Percentiles rank a stretch among this genome's conserved stretches.
These are phyloP conservation scores for Penicillium odoratum DNA, from an alignment of 495 filamentous ascomycete genomes.

Conservation along the genomic window DNA sequence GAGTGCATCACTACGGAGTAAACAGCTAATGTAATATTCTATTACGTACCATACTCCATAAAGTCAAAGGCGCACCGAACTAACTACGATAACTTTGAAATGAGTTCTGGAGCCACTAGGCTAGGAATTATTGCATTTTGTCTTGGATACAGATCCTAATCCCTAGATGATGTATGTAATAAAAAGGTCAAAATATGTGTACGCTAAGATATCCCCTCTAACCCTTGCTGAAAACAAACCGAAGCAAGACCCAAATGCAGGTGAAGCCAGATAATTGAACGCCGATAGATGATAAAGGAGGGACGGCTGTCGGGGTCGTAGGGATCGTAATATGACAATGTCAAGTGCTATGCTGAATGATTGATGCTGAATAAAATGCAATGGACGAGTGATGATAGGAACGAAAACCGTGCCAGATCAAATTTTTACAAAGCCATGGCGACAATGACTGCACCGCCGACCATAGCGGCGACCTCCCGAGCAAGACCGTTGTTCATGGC, in stretches of 20 bases:
- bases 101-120: not conserved
- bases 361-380: conserved; percentile 7
- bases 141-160: not conserved
- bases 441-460: conserved; percentile 43
- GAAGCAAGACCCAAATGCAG: not conserved
- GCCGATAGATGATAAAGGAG: conserved; percentile 21
- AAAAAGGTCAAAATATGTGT: conserved; percentile 1
- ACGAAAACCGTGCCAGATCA: not conserved
- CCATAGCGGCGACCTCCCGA: conserved; percentile 44
- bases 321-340: conserved; percentile 29
- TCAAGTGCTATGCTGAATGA: conserved; percentile 13
- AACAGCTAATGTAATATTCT: too few species aligned
- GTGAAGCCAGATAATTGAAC: conserved; percentile 9
- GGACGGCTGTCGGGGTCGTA: conserved; percentile 25
- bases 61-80: too few species aligned
- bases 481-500: conserved; percentile 31
- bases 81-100: not conserved
- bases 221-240: conserved; percentile 1
- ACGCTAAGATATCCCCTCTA: conserved; percentile 11
- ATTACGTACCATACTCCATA: not conserved
- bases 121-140: conserved; percentile 1
- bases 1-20: too few species aligned
- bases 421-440: conserved; percentile 38
- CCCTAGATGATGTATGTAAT: not conserved
- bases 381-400: not conserved